phyloP scores from a whole-genome alignment of 306 rosid species.

The Cyclanthera cordifolia region DNA sequence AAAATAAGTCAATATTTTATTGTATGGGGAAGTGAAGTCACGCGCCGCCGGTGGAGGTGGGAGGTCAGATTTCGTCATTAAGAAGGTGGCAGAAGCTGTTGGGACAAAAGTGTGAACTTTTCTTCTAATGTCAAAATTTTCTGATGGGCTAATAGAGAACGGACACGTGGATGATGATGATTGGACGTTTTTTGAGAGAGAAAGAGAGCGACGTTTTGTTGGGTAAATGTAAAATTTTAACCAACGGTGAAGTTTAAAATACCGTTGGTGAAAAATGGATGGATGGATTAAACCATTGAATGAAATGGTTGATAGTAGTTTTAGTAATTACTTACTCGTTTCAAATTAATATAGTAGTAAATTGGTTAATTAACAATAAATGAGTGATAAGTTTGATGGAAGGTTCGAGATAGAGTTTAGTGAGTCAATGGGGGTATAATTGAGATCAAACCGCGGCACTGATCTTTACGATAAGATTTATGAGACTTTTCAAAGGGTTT shows the following conservation, averaged over 20 bases:
- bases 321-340: too few species aligned
- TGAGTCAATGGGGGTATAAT: too few species aligned
- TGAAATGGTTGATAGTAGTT: too few species aligned
- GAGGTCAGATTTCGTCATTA: constrained; percentile 17
- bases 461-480: too few species aligned
- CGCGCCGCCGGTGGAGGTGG: constrained; percentile 7
- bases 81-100: constrained; percentile 40
- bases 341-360: too few species aligned
- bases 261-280: neutral
- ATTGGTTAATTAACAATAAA: too few species aligned
- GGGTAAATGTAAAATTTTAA: neutral
- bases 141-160: neutral
- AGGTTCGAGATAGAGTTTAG: too few species aligned
- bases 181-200: constrained; percentile 3
- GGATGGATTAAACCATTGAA: neutral
- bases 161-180: constrained; percentile 4
- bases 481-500: too few species aligned
- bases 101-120: constrained; percentile 33
- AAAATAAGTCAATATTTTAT: too few species aligned
- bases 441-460: too few species aligned
- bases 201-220: neutral
- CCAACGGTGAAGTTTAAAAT: neutral
- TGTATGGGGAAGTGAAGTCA: neutral
- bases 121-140: constrained; percentile 33
- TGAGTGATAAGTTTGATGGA: too few species aligned